These are phyloP conservation scores for Lasiodiplodia hormozganensis DNA, from an alignment of 2,329 filamentous ascomycete genomes.

Conservation along the genomic window DNA sequence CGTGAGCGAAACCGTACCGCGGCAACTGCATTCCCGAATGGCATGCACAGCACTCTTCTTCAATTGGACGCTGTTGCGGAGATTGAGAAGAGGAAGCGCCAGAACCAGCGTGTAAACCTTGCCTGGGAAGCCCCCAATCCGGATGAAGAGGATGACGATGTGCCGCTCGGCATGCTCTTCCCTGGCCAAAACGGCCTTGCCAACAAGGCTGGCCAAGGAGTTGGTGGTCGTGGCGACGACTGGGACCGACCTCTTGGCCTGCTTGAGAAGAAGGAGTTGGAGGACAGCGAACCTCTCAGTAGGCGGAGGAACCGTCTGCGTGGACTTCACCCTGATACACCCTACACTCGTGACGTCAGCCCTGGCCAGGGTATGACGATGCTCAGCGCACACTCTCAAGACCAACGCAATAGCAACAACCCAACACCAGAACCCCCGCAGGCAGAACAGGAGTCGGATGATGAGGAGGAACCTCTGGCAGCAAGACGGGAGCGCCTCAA, in stretches of 20 bases:
- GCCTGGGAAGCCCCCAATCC: constrained; percentile 81
- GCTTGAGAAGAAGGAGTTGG: constrained; percentile 81
- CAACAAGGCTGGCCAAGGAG: constrained; percentile 46
- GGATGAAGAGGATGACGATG: constrained; percentile 69
- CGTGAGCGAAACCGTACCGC: constrained; percentile 78
- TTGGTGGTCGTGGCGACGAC: constrained; percentile 50
- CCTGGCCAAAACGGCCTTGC: constrained; percentile 63
- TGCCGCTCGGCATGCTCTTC: constrained; percentile 83
- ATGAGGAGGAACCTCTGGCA: constrained; percentile 70
- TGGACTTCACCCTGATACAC: constrained; percentile 59
- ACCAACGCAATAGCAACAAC: background rate
- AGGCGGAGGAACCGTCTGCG: constrained; percentile 76
- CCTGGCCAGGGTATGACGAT: constrained; percentile 34
- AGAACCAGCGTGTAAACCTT: constrained; percentile 78
- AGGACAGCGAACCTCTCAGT: constrained; percentile 91
- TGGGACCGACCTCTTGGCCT: constrained; percentile 73
- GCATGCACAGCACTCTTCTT: constrained; percentile 89
- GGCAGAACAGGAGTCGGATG: constrained; percentile 44
- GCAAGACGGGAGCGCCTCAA: constrained; percentile 71
- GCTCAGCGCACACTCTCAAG: constrained; percentile 2
- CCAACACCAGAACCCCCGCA: constrained; percentile 30
- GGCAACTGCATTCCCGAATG: constrained; percentile 69
- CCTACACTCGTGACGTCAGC: constrained; percentile 32
- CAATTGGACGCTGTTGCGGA: constrained; percentile 91
- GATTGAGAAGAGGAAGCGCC: constrained; percentile 76